Conservation (phyloP, 805 yeast species). For the Kuraishia ogatae region DNA sequence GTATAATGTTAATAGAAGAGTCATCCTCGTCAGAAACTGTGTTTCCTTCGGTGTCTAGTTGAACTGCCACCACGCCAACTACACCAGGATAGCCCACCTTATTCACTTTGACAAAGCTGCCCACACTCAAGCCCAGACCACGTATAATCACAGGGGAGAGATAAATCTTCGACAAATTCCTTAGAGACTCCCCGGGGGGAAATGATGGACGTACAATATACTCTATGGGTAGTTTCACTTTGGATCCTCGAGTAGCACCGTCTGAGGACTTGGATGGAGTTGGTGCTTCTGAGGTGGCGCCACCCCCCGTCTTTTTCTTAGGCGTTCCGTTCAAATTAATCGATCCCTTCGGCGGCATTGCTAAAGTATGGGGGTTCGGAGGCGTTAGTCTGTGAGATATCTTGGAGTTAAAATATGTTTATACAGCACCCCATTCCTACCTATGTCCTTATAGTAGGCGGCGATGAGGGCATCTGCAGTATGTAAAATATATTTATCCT, state of each 20-base stretch:
- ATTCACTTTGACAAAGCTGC: constrained; percentile 16
- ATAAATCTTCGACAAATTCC: constrained; percentile 10
- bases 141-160: constrained; percentile 16
- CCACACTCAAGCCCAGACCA: constrained; percentile 13
- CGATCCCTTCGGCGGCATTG: neutral
- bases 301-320: constrained; percentile 7
- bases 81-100: constrained; percentile 15
- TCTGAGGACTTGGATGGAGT: constrained; percentile 8
- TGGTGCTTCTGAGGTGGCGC: constrained; percentile 6
- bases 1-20: neutral
- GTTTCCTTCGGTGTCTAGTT: constrained; percentile 12
- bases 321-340: constrained; percentile 11
- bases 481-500: neutral
- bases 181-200: neutral
- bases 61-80: constrained; percentile 9
- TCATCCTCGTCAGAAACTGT: constrained; percentile 9
- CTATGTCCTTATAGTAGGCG: neutral
- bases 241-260: constrained; percentile 10
- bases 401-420: no score
- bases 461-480: neutral
- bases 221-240: constrained; percentile 14
- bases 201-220: constrained; percentile 19
- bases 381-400: no score
- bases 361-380: no score
- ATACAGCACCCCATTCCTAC: no score